Conservation (phyloP, 371 early-diverging fungal genomes). For the Blastocladiella emersonii region DNA sequence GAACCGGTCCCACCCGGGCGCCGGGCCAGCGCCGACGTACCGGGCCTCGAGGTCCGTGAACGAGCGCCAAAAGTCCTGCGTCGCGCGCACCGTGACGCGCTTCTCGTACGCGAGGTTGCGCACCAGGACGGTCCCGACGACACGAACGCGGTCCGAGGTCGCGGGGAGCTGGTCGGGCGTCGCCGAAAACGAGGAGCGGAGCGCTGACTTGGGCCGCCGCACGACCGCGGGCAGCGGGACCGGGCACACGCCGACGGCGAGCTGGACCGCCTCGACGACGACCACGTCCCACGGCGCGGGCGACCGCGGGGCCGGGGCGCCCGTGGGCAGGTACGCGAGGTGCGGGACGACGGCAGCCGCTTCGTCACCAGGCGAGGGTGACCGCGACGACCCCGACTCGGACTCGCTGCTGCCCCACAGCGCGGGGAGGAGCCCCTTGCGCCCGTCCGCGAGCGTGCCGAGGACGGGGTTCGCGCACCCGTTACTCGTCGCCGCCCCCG, state of each 20-base stretch:
- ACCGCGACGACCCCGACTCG: no score
- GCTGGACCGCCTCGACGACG: neutral
- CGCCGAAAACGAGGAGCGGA: no score
- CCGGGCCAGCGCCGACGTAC: neutral
- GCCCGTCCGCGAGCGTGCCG: no score
- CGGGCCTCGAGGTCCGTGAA: neutral
- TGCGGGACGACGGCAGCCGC: neutral
- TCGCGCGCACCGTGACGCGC: neutral
- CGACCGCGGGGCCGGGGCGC: neutral
- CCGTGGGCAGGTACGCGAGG: neutral
- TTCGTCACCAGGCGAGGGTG: no score
- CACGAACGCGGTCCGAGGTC: neutral
- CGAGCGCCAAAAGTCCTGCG: neutral
- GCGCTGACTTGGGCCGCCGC: no score
- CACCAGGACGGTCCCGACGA: slow-evolving; percentile 1
- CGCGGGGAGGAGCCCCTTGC: no score
- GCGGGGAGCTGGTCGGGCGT: no score
- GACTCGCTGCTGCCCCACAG: no score
- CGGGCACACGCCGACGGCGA: neutral
- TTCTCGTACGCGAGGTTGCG: neutral
- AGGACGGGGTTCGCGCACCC: no score
- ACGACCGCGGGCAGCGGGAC: neutral
- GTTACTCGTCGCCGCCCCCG: no score
- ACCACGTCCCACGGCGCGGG: neutral
- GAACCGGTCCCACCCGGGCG: neutral